A percentile compares a stretch with the other conserved stretches of the same genome.
phyloP scores from a whole-genome alignment of 345 rosid genomes.

The Eutrema japonicum region DNA sequence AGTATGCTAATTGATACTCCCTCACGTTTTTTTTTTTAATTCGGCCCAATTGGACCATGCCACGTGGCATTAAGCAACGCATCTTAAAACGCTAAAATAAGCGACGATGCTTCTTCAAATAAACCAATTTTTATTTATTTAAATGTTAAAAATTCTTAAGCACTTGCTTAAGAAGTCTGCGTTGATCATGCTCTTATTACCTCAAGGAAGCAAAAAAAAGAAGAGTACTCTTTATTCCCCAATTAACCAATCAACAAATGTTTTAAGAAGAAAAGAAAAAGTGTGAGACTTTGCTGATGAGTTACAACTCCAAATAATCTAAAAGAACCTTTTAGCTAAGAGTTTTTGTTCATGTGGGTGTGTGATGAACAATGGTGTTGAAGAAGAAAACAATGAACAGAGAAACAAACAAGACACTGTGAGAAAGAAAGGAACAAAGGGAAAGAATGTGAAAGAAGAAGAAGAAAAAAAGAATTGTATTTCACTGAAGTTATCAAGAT shows the following conservation, averaged over 20 bases:
- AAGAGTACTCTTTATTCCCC: slow-evolving; percentile 44
- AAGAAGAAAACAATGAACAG: slow-evolving; percentile 38
- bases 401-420: slow-evolving; percentile 34
- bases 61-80: too few species aligned
- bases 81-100: too few species aligned
- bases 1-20: too few species aligned
- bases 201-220: slow-evolving; percentile 6
- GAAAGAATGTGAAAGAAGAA: slow-evolving; percentile 31
- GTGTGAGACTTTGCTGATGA: slow-evolving; percentile 43
- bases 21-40: too few species aligned
- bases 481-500: slow-evolving; percentile 32
- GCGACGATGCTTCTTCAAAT: too few species aligned
- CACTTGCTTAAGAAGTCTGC: too few species aligned
- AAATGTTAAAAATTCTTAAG: too few species aligned
- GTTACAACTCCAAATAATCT: slow-evolving; percentile 42
- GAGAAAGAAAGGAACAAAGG: slow-evolving; percentile 30
- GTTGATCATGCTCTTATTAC: too few species aligned
- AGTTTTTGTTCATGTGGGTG: slow-evolving; percentile 41
- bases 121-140: too few species aligned
- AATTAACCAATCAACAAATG: slow-evolving; percentile 48
- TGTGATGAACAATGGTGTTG: slow-evolving; percentile 37
- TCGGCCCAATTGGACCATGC: too few species aligned
- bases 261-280: slow-evolving; percentile 7
- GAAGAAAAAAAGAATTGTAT: slow-evolving; percentile 37
- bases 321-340: slow-evolving; percentile 41